Evolutionary conservation across 139 green algal genomes (phyloP).

Genomic region (Tetradesmus lagerheimii): DNA sequence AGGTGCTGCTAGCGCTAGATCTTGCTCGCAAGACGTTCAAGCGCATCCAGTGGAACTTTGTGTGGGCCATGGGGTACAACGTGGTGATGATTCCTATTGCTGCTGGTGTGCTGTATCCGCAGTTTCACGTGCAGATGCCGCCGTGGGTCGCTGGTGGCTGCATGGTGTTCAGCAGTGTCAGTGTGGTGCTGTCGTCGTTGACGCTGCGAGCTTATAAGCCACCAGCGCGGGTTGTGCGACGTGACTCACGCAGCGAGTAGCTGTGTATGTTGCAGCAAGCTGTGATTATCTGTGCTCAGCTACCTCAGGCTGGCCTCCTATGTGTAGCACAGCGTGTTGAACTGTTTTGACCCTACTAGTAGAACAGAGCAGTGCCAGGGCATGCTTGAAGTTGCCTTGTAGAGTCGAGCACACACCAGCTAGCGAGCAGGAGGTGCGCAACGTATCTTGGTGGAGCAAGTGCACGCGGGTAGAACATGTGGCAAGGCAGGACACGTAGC

Average conservation of each 20-base stretch:
- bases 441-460: no score
- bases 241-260: not conserved
- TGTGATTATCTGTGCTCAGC: not conserved
- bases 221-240: conserved; percentile 43
- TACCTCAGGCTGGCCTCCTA: no score
- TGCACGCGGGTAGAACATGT: no score
- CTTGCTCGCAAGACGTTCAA: conserved; percentile 86
- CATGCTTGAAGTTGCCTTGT: no score
- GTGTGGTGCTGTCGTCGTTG: conserved; percentile 88
- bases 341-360: no score
- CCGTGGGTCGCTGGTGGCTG: conserved; percentile 92
- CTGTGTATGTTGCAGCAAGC: not conserved
- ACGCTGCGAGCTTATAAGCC: conserved; percentile 83
- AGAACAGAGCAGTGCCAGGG: no score
- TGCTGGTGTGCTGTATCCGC: conserved; percentile 83
- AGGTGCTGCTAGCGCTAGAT: conserved; percentile 93
- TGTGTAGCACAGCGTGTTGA: no score
- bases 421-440: no score
- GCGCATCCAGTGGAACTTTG: conserved; percentile 94
- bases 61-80: conserved; percentile 97
- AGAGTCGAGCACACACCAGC: no score
- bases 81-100: conserved; percentile 89
- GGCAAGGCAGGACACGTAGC: no score
- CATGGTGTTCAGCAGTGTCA: conserved; percentile 94
- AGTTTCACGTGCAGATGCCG: conserved; percentile 81